Evolutionary conservation across 352 stramenopile species (phyloP), one percentile per base, ranked within the genome.

Genomic region (Peronospora belbahrii): DNA sequence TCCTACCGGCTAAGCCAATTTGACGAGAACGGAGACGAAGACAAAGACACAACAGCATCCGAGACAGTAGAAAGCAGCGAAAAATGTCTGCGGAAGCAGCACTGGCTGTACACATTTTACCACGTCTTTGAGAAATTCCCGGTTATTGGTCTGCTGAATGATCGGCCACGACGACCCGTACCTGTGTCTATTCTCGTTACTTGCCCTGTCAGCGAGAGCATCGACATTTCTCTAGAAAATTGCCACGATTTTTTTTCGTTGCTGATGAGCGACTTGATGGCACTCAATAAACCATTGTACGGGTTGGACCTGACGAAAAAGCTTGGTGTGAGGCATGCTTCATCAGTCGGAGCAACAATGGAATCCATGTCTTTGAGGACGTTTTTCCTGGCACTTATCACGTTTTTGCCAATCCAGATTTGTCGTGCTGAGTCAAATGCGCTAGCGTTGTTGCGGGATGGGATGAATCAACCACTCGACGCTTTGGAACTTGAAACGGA

Each of bases 391-490:
- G 59, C 48, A 6, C 38, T 87, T 0, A 47, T 86, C 13, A 86
- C 75, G 0, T 86, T 87, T 50, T 57, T 89, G 14, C 78, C 78
- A 1, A 42, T 89, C 19, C 74, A 86, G 42, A 85, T 89, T 25
- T 89, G 78, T 37, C 70, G 78, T 9, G 75, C 78, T 0, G 62
- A 85, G 35, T 52, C 35, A 20, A 87, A 89, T 41, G 62, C 67
- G 4, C 42, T 89, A 32, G 74, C 54, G 6, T 23, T 88, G 5
- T 52, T 88, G 52, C 31, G 32, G 13, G 55, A 88, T 52, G 77
- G 74, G 3, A 47, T 65, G 28, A 47, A 67, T 42, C 55, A 60
- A 15, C 63, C 55, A 15, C 23, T 59, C 10, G 48, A 53, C 7
- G n/a, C n/a, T n/a, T n/a, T n/a, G n/a, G 30, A 52, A 7, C 6